These are phyloP conservation scores for Globisporangium polare DNA, from an alignment of 352 stramenopile genomes.

Conservation along the genomic window DNA sequence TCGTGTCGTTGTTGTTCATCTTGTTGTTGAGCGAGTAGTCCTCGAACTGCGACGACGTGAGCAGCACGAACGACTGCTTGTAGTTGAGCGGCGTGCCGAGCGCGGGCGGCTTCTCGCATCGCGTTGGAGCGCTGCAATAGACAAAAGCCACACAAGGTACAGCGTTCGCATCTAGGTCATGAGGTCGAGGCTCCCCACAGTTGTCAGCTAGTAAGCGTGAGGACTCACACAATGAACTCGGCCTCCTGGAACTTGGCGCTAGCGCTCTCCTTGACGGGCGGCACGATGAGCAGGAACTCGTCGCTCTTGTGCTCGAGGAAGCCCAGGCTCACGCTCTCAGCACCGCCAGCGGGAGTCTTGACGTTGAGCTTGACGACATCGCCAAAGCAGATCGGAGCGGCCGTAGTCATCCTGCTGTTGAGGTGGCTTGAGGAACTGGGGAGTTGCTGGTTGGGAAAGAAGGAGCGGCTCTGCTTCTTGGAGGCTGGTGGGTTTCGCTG, in stretches of 20 bases:
- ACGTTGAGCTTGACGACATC: conserved; percentile 47
- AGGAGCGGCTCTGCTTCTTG: neutral
- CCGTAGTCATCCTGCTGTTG: conserved; percentile 21
- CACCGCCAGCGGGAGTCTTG: conserved; percentile 19
- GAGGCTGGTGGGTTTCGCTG: conserved; percentile 9
- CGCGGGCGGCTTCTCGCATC: conserved; percentile 42
- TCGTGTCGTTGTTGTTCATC: conserved; percentile 44
- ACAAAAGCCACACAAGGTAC: neutral
- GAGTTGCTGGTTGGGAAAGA: neutral
- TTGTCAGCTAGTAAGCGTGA: neutral
- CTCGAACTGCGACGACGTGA: conserved; percentile 49
- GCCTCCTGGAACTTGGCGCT: conserved; percentile 42
- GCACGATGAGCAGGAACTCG: conserved; percentile 50
- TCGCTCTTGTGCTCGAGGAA: conserved; percentile 53
- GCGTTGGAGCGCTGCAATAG: conserved; percentile 28
- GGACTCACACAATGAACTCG: conserved; percentile 68
- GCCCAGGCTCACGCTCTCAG: conserved; percentile 20
- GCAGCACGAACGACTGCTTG: conserved; percentile 64
- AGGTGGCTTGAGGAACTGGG: neutral
- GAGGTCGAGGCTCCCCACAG: neutral
- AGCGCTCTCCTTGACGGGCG: conserved; percentile 39
- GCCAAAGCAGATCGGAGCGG: conserved; percentile 39
- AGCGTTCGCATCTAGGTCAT: no score
- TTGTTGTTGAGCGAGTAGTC: conserved; percentile 81
- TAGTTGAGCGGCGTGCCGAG: conserved; percentile 54